Percentiles rank a stretch among this genome's conserved stretches.
Conservation (phyloP, 768 basidiomycete genomes). For the Tubosaeta sp. region DNA sequence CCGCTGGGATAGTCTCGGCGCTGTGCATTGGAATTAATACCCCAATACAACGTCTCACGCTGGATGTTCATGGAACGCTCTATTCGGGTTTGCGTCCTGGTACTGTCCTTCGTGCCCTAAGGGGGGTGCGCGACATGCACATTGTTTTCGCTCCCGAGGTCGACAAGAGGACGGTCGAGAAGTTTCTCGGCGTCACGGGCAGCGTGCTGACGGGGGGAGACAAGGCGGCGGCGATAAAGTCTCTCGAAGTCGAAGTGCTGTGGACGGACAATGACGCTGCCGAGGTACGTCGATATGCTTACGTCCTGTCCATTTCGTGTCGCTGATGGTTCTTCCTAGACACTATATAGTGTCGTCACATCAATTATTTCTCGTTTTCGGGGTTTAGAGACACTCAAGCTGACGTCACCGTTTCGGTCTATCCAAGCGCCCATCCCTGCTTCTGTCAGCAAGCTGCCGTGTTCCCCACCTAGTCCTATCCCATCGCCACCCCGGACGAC, state of each 20-base stretch:
- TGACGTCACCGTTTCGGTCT: slow-evolving; percentile 31
- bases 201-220: slow-evolving; percentile 15
- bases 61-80: slow-evolving; percentile 26
- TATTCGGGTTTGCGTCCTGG: slow-evolving; percentile 29
- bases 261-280: slow-evolving; percentile 28
- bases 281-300: slow-evolving; percentile 15
- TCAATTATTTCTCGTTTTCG: slow-evolving; percentile 31
- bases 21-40: slow-evolving; percentile 16
- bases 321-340: slow-evolving; percentile 14
- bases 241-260: slow-evolving; percentile 26
- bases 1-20: slow-evolving; percentile 20
- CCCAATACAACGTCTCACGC: slow-evolving; percentile 18
- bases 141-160: slow-evolving; percentile 29
- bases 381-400: slow-evolving; percentile 25
- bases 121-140: slow-evolving; percentile 28
- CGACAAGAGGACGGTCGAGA: slow-evolving; percentile 31
- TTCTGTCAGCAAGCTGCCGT: background rate
- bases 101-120: slow-evolving; percentile 21
- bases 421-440: slow-evolving; percentile 17
- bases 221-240: slow-evolving; percentile 11
- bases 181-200: slow-evolving; percentile 26
- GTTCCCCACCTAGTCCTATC: background rate
- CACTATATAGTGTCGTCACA: slow-evolving; percentile 26
- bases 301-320: background rate
- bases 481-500: slow-evolving; percentile 7